A percentile compares a stretch with the other conserved stretches of the same genome.
phyloP scores from a whole-genome alignment of 768 basidiomycete species.

The Suillus luteus region DNA sequence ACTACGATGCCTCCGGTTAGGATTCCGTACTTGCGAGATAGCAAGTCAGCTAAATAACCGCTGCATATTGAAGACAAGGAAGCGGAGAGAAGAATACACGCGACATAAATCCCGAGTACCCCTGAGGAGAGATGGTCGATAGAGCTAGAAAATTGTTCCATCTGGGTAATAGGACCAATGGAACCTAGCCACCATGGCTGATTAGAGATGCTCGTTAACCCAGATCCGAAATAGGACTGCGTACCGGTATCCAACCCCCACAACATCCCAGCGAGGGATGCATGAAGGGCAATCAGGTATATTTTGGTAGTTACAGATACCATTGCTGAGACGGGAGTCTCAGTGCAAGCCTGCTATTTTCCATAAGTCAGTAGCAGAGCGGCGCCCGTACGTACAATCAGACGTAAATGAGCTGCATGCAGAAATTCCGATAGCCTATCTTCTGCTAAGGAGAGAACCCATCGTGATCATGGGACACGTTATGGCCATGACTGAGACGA shows the following conservation, averaged over 20 bases:
- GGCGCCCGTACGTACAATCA: not conserved
- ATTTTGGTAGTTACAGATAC: slow-evolving; percentile 20
- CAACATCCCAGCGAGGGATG: slow-evolving; percentile 31
- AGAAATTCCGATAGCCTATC: not conserved
- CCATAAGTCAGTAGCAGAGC: slow-evolving; percentile 2
- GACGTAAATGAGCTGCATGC: not conserved
- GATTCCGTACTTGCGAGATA: slow-evolving; percentile 49
- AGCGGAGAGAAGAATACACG: slow-evolving; percentile 45
- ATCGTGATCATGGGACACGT: not conserved
- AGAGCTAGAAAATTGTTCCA: slow-evolving; percentile 43
- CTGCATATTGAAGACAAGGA: slow-evolving; percentile 40
- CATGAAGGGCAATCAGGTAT: slow-evolving; percentile 28
- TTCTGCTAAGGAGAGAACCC: not conserved
- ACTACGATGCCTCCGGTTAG: slow-evolving; percentile 44
- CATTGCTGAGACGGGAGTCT: slow-evolving; percentile 14
- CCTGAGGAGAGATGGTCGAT: slow-evolving; percentile 40
- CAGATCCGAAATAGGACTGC: not conserved
- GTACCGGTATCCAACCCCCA: slow-evolving; percentile 36
- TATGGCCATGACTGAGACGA: not conserved
- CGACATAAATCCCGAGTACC: slow-evolving; percentile 46
- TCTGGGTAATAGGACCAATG: slow-evolving; percentile 49
- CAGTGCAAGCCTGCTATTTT: not conserved
- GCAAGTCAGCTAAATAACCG: slow-evolving; percentile 46
- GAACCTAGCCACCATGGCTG: slow-evolving; percentile 21
- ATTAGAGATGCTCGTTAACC: not conserved